Conservation (phyloP, 2,329 filamentous ascomycete genomes). For the Cladosporium velox region DNA sequence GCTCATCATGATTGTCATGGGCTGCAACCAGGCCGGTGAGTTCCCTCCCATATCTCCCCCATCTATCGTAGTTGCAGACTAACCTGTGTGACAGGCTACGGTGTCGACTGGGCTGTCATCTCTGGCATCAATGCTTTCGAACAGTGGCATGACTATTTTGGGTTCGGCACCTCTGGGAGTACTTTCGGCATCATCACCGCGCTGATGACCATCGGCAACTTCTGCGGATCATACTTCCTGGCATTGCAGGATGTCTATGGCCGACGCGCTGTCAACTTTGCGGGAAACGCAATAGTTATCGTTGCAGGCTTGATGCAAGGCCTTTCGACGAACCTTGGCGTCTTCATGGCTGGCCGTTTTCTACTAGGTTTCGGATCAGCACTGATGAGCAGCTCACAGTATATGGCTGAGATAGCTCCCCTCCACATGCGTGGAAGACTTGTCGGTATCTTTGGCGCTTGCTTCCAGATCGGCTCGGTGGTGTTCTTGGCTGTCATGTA, state of each 20-base stretch:
- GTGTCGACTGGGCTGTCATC: slow-evolving; percentile 55
- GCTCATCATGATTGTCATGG: neutral
- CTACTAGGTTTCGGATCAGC: slow-evolving; percentile 43
- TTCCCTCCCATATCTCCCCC: neutral
- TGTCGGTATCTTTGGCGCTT: slow-evolving; percentile 52
- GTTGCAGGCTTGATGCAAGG: slow-evolving; percentile 46
- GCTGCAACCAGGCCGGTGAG: neutral
- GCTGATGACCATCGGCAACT: slow-evolving; percentile 51
- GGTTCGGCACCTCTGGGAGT: slow-evolving; percentile 44
- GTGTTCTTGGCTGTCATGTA: slow-evolving; percentile 49
- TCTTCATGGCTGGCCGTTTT: slow-evolving; percentile 44
- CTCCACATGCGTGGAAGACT: slow-evolving; percentile 44
- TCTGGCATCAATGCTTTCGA: slow-evolving; percentile 48
- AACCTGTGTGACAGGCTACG: slow-evolving; percentile 33
- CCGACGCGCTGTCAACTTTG: slow-evolving; percentile 52
- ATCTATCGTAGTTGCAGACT: no score
- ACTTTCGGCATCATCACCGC: slow-evolving; percentile 50
- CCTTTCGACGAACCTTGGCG: slow-evolving; percentile 31
- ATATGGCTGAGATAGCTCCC: slow-evolving; percentile 42
- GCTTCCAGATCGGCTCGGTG: slow-evolving; percentile 49
- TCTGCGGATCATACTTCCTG: slow-evolving; percentile 54
- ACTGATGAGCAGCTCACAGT: slow-evolving; percentile 43
- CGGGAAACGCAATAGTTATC: slow-evolving; percentile 50
- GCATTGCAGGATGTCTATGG: slow-evolving; percentile 55
- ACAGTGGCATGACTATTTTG: slow-evolving; percentile 49